A percentile compares a stretch with the other conserved stretches of the same genome.
These are phyloP conservation scores for Picea sitchensis DNA, from an alignment of 75 land plant genomes.

Conservation along the genomic window DNA sequence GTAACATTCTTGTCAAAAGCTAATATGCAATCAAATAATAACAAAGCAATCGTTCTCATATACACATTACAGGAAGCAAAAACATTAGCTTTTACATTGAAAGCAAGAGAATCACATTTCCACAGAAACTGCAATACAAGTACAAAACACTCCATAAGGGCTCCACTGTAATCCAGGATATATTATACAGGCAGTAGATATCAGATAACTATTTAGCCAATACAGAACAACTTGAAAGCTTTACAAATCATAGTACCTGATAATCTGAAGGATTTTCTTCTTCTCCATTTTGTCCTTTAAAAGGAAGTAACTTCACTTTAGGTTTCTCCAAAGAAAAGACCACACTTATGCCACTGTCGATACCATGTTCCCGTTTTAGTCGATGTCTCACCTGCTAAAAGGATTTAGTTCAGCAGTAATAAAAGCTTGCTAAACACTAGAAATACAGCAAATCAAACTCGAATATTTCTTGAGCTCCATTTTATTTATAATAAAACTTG, in stretches of 20 bases:
- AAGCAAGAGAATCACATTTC: background rate
- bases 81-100: background rate
- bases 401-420: background rate
- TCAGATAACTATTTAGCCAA: background rate
- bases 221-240: background rate
- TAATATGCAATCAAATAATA: background rate
- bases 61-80: background rate
- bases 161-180: background rate
- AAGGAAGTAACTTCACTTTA: conserved; percentile 90
- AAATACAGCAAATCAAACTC: background rate
- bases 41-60: background rate
- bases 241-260: conserved; percentile 52
- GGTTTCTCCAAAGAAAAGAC: conserved; percentile 95
- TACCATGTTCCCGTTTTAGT: conserved; percentile 73
- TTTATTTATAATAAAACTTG: background rate
- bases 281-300: conserved; percentile 76
- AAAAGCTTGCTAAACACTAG: background rate
- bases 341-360: conserved; percentile 90
- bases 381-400: conserved; percentile 81
- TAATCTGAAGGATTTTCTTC: conserved; percentile 95
- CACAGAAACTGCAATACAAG: background rate
- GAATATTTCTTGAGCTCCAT: background rate
- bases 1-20: background rate
- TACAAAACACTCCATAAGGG: background rate
- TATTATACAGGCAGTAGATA: background rate